Conservation (phyloP, 1,139 yeast genomes). For the Pichiaceae sp. region DNA sequence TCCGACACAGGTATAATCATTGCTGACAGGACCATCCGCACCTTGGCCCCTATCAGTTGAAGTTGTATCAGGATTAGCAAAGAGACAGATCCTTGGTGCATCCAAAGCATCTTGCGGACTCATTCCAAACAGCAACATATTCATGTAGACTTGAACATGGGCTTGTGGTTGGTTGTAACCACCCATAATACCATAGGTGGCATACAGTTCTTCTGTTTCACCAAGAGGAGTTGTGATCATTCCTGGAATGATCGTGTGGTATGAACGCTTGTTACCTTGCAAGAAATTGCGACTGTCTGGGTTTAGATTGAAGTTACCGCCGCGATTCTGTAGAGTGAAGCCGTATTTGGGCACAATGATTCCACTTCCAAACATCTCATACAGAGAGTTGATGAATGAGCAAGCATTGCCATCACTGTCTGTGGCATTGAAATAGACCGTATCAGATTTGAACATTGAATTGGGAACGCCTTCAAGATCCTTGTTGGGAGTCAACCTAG, state of each 20-base stretch:
- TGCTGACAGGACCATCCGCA: constrained; percentile 59
- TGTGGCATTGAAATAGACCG: constrained; percentile 65
- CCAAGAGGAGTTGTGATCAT: constrained; percentile 44
- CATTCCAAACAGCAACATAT: constrained; percentile 53
- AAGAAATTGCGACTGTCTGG: constrained; percentile 51
- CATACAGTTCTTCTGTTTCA: constrained; percentile 40
- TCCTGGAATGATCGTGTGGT: constrained; percentile 82
- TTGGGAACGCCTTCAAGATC: constrained; percentile 45
- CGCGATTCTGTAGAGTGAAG: constrained; percentile 69
- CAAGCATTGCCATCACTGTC: constrained; percentile 75
- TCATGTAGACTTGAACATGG: constrained; percentile 70
- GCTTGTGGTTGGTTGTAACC: constrained; percentile 87
- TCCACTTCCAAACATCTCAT: constrained; percentile 64
- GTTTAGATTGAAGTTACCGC: constrained; percentile 62
- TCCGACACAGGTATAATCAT: constrained; percentile 49
- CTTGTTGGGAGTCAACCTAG: constrained; percentile 33
- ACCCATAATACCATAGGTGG: constrained; percentile 80
- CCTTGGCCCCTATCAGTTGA: constrained; percentile 49
- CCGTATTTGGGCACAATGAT: constrained; percentile 63
- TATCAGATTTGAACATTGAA: constrained; percentile 59
- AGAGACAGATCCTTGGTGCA: constrained; percentile 63
- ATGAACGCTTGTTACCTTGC: constrained; percentile 68
- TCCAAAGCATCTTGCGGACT: constrained; percentile 72
- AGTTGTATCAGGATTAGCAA: constrained; percentile 36
- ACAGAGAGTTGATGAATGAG: constrained; percentile 73